phyloP scores from a whole-genome alignment of 2,329 filamentous ascomycete species.

The Diplodia intermedia region DNA sequence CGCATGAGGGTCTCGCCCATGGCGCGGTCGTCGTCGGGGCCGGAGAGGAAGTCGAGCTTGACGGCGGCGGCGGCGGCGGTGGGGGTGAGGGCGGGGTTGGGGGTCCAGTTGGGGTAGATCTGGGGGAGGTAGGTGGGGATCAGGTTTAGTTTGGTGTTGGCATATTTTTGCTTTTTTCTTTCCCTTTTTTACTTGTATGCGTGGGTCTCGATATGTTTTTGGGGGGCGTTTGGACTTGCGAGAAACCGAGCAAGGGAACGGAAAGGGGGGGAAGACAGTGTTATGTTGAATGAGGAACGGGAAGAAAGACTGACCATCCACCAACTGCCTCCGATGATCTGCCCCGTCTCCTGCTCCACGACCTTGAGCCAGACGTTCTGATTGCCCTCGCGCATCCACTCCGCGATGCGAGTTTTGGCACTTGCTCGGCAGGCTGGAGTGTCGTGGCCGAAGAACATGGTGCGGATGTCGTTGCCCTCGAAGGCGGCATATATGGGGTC shows the following conservation, averaged over 20 bases:
- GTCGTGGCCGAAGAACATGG: slow-evolving; percentile 27
- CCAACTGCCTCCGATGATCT: neutral
- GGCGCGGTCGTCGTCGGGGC: slow-evolving; percentile 2
- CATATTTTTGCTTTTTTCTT: neutral
- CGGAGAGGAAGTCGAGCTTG: slow-evolving; percentile 1
- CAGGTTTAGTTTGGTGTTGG: neutral
- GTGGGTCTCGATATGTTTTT: neutral
- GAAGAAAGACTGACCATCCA: slow-evolving; percentile 16
- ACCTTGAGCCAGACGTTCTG: slow-evolving; percentile 25
- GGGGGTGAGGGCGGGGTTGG: neutral
- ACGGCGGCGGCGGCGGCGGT: neutral
- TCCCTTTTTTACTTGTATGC: neutral
- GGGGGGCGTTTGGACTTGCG: neutral
- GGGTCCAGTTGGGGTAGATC: slow-evolving; percentile 27
- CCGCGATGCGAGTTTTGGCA: slow-evolving; percentile 1
- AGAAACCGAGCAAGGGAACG: neutral
- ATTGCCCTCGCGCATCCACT: neutral
- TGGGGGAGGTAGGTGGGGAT: neutral
- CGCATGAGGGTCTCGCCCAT: slow-evolving; percentile 7
- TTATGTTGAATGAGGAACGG: neutral
- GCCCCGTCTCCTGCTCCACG: slow-evolving; percentile 3
- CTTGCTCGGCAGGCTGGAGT: neutral
- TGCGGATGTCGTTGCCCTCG: slow-evolving; percentile 23
- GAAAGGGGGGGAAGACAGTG: neutral
- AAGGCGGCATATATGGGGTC: slow-evolving; percentile 17